Percentiles rank a stretch among this genome's conserved stretches.
phyloP scores from a whole-genome alignment of 805 yeast species.

The Isabelozyma rhagii region DNA sequence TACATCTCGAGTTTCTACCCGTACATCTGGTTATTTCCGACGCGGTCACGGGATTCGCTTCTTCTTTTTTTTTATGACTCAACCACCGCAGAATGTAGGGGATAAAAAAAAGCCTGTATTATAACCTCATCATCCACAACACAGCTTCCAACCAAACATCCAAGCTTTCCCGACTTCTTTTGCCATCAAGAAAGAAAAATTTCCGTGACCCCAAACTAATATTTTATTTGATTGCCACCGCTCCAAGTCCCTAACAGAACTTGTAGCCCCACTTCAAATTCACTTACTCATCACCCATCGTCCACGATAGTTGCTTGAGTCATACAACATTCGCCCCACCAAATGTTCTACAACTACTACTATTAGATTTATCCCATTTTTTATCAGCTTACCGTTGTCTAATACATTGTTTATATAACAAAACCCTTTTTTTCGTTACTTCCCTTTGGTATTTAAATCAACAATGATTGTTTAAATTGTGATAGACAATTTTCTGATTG shows the following conservation, averaged over 20 bases:
- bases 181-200: not conserved
- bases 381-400: not conserved
- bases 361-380: not conserved
- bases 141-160: not conserved
- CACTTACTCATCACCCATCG: not conserved
- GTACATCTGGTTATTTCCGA: no score
- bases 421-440: not conserved
- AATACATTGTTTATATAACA: not conserved
- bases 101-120: not conserved
- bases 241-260: not conserved
- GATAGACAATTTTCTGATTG: not conserved
- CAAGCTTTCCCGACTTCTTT: not conserved
- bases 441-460: not conserved
- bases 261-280: not conserved
- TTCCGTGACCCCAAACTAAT: not conserved
- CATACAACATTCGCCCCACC: not conserved
- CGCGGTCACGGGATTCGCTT: no score
- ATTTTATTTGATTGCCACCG: not conserved
- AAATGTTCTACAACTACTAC: not conserved
- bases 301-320: not conserved
- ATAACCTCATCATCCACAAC: not conserved
- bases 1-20: no score
- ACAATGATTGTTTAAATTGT: conserved; percentile 1
- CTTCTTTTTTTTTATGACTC: no score
- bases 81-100: not conserved